A percentile compares a stretch with the other conserved stretches of the same genome.
phyloP scores from a whole-genome alignment of 2,329 filamentous ascomycete genomes.

The Graphium sp. region DNA sequence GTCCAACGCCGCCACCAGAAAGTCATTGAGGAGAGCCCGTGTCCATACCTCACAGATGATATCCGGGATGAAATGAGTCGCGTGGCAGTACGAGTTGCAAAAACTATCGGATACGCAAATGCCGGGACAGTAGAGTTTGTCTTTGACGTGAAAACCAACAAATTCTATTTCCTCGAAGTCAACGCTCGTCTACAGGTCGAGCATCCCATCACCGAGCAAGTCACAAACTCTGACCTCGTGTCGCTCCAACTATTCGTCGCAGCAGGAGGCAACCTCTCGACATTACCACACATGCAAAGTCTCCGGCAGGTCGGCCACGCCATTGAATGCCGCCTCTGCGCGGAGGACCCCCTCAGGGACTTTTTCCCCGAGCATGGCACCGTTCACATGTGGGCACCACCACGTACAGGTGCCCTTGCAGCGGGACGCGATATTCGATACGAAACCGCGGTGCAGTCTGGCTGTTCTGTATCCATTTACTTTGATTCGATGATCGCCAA shows the following conservation, averaged over 20 bases:
- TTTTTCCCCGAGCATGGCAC: constrained; percentile 19
- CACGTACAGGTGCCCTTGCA: constrained; percentile 8
- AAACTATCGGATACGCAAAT: background rate
- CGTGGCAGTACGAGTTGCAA: background rate
- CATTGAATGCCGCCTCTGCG: constrained; percentile 24
- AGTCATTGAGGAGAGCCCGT: constrained; percentile 22
- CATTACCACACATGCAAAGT: too few species aligned
- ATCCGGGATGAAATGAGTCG: constrained; percentile 3
- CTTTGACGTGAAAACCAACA: constrained; percentile 16
- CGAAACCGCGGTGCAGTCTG: constrained; percentile 20
- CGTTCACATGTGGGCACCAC: constrained; percentile 14
- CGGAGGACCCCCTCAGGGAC: constrained; percentile 19
- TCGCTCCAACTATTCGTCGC: background rate
- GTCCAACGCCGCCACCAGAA: constrained; percentile 28
- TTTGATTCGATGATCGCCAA: constrained; percentile 30
- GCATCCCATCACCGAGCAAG: constrained; percentile 1
- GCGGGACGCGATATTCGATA: constrained; percentile 21
- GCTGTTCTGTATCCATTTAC: constrained; percentile 20
- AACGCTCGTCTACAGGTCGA: constrained; percentile 28
- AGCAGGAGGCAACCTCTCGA: background rate
- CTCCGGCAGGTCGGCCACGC: constrained; percentile 18
- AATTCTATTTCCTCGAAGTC: constrained; percentile 29
- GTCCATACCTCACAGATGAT: constrained; percentile 3
- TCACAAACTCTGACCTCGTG: background rate
- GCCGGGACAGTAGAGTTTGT: constrained; percentile 26